A percentile compares a stretch with the other conserved stretches of the same genome.
Evolutionary conservation across 2,329 filamentous ascomycete species (phyloP).

Genomic region (Diplodia corticola): DNA sequence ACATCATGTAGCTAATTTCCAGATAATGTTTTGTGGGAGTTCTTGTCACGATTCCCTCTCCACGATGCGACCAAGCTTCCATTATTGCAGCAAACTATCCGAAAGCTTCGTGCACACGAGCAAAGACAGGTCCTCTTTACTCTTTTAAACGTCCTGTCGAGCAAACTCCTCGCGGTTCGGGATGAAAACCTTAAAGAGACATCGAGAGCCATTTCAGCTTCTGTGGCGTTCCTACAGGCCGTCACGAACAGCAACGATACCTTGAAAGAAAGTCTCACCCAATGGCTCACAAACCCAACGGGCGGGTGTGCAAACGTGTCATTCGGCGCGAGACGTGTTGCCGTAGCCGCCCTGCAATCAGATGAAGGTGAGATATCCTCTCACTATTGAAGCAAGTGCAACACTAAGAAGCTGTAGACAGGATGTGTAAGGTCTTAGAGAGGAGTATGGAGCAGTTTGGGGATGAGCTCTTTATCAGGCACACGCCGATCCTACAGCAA

Average conservation of each 20-base stretch:
- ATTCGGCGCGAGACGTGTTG: slow-evolving; percentile 30
- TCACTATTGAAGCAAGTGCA: neutral
- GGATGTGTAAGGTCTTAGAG: slow-evolving; percentile 53
- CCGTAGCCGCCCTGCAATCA: slow-evolving; percentile 29
- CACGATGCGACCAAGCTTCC: slow-evolving; percentile 20
- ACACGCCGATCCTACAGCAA: slow-evolving; percentile 82
- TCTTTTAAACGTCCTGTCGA: slow-evolving; percentile 32
- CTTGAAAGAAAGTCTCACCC: slow-evolving; percentile 27
- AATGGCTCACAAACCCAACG: slow-evolving; percentile 28
- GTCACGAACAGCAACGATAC: slow-evolving; percentile 24
- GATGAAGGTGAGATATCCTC: slow-evolving; percentile 22
- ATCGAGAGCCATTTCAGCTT: slow-evolving; percentile 16
- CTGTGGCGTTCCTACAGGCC: slow-evolving; percentile 23
- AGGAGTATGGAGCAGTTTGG: slow-evolving; percentile 74
- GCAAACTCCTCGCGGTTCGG: slow-evolving; percentile 28
- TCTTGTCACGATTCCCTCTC: neutral
- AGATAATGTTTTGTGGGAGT: slow-evolving; percentile 25
- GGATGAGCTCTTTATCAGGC: slow-evolving; percentile 82
- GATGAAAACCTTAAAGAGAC: neutral
- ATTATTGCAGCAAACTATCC: slow-evolving; percentile 43
- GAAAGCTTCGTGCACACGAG: slow-evolving; percentile 49
- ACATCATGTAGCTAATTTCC: neutral
- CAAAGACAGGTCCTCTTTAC: slow-evolving; percentile 48
- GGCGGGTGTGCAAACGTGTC: slow-evolving; percentile 26
- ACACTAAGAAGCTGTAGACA: slow-evolving; percentile 2